A percentile compares a stretch with the other conserved stretches of the same genome.
phyloP scores from a whole-genome alignment of 352 stramenopile species.

The Phytophthora citricola region DNA sequence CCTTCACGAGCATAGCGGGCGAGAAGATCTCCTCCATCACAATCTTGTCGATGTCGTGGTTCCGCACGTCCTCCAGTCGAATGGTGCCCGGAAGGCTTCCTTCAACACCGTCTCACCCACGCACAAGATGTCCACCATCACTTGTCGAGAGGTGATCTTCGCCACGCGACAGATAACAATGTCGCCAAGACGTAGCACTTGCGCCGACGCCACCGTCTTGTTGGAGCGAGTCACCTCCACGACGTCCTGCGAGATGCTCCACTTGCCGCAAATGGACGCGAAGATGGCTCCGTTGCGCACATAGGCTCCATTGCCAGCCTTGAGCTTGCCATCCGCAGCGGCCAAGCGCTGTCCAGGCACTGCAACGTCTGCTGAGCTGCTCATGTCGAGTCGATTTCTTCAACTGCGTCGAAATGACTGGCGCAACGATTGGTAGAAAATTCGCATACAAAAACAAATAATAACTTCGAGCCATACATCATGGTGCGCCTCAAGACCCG shows the following conservation, averaged over 20 bases:
- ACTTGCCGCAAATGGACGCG: constrained; percentile 69
- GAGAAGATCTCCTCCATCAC: constrained; percentile 81
- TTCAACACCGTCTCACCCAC: constrained; percentile 76
- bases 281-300: constrained; percentile 69
- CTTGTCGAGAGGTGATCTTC: constrained; percentile 77
- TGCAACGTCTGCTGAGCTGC: constrained; percentile 39
- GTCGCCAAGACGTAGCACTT: constrained; percentile 76
- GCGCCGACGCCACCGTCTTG: constrained; percentile 69
- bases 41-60: constrained; percentile 83
- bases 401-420: constrained; percentile 22
- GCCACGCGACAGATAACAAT: constrained; percentile 67
- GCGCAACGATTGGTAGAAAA: not conserved
- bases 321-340: constrained; percentile 40
- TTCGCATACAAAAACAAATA: not conserved
- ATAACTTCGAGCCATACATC: not conserved
- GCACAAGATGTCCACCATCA: constrained; percentile 82
- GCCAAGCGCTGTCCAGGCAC: constrained; percentile 69
- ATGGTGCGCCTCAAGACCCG: constrained; percentile 86
- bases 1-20: constrained; percentile 76
- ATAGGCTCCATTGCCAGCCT: constrained; percentile 60
- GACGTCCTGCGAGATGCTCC: constrained; percentile 42
- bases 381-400: constrained; percentile 30
- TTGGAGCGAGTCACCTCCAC: constrained; percentile 56
- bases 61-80: constrained; percentile 80
- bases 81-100: constrained; percentile 83